A percentile compares a stretch with the other conserved stretches of the same genome.
These are phyloP conservation scores for Petrea volubilis DNA, from an alignment of 257 asterid genomes.

Conservation along the genomic window DNA sequence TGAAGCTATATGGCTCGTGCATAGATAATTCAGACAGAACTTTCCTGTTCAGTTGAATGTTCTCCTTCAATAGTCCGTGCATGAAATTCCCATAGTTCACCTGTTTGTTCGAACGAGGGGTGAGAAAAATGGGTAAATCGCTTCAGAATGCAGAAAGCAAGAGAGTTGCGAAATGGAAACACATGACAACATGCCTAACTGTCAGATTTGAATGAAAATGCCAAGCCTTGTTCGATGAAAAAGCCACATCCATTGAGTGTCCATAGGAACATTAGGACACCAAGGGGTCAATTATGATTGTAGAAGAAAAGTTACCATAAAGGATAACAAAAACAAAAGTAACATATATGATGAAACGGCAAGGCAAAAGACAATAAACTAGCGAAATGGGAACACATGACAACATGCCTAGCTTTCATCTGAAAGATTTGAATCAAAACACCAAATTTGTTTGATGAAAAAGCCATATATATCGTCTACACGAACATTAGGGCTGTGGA, in stretches of 20 bases:
- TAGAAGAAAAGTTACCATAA: neutral
- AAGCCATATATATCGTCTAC: too few relatives aligned
- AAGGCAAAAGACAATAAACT: neutral
- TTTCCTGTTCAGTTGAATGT: slow-evolving; percentile 78
- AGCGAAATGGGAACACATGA: too few relatives aligned
- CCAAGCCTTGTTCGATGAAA: neutral
- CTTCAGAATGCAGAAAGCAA: neutral
- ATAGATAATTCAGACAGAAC: slow-evolving; percentile 72
- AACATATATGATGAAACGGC: neutral
- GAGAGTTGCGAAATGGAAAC: neutral
- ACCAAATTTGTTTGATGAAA: neutral
- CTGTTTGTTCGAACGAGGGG: slow-evolving; percentile 24
- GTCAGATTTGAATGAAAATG: too few relatives aligned
- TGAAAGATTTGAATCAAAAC: neutral
- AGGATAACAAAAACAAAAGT: neutral
- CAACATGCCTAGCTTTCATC: neutral
- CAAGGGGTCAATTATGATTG: too few relatives aligned
- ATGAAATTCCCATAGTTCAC: slow-evolving; percentile 82
- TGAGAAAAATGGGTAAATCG: neutral
- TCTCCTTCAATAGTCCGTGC: slow-evolving; percentile 94
- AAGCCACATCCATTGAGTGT: neutral
- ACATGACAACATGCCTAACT: neutral
- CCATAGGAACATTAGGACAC: too few relatives aligned
- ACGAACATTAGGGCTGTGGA: too few relatives aligned
- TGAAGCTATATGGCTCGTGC: slow-evolving; percentile 95